phyloP scores from a whole-genome alignment of 805 yeast genomes.

The Metschnikowia sp. region DNA sequence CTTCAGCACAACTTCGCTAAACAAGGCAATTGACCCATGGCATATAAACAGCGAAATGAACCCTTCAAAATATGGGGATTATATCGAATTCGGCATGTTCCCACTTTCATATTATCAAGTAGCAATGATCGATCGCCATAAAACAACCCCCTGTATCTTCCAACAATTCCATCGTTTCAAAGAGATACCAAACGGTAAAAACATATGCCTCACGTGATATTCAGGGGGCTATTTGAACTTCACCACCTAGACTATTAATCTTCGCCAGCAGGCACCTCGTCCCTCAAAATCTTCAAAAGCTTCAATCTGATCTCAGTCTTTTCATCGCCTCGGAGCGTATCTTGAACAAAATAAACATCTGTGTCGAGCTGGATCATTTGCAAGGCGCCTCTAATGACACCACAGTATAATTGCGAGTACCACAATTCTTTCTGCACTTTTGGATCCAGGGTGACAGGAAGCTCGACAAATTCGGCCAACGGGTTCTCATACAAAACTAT shows the following conservation, averaged over 20 bases:
- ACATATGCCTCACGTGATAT: too few species aligned
- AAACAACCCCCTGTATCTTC: too few species aligned
- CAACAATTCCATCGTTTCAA: too few species aligned
- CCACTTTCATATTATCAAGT: too few species aligned
- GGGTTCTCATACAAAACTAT: slow-evolving; percentile 82
- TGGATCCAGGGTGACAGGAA: slow-evolving; percentile 67
- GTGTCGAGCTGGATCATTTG: slow-evolving; percentile 96
- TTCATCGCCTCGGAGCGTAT: slow-evolving; percentile 77
- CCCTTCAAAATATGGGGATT: too few species aligned
- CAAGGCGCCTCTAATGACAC: slow-evolving; percentile 85
- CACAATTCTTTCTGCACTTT: slow-evolving; percentile 70
- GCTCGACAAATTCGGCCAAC: slow-evolving; percentile 89
- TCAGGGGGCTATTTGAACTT: background rate
- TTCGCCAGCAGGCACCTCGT: slow-evolving; percentile 97
- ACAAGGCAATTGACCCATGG: too few species aligned
- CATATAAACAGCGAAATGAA: too few species aligned
- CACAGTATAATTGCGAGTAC: slow-evolving; percentile 89
- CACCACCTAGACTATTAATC: slow-evolving; percentile 45
- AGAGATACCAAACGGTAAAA: background rate
- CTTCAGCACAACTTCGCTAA: too few species aligned
- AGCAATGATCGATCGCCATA: too few species aligned
- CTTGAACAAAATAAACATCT: slow-evolving; percentile 76
- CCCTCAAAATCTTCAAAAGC: slow-evolving; percentile 70
- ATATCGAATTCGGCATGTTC: too few species aligned
- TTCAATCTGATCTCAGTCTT: slow-evolving; percentile 75